These are phyloP conservation scores for Canavalia gladiata DNA, from an alignment of 306 rosid species.

Conservation along the genomic window DNA sequence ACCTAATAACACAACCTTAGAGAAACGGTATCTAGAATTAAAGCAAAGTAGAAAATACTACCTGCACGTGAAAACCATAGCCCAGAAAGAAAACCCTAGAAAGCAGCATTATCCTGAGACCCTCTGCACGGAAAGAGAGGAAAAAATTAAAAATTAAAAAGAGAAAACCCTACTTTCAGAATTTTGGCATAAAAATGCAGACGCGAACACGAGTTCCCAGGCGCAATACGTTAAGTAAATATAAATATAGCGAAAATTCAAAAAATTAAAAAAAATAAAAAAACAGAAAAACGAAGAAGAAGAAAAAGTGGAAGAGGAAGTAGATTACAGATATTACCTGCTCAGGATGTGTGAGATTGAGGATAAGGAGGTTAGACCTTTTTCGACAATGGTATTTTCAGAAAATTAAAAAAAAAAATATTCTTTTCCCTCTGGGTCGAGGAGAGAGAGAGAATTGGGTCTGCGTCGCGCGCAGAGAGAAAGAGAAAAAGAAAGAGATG, in stretches of 20 bases:
- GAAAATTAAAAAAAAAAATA: not conserved
- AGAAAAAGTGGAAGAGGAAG: constrained; percentile 45
- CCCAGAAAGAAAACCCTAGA: constrained; percentile 70
- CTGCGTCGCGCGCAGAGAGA: constrained; percentile 64
- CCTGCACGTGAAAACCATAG: constrained; percentile 51
- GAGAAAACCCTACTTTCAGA: constrained; percentile 59
- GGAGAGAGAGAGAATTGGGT: constrained; percentile 51
- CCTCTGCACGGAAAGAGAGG: constrained; percentile 56
- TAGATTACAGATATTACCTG: constrained; percentile 54
- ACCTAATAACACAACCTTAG: constrained; percentile 43
- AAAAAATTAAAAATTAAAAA: not conserved
- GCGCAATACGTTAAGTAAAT: constrained; percentile 14
- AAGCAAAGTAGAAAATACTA: constrained; percentile 36
- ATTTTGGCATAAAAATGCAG: constrained; percentile 57
- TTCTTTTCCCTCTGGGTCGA: constrained; percentile 46
- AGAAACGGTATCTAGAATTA: constrained; percentile 37
- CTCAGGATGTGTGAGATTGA: constrained; percentile 43
- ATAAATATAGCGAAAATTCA: constrained; percentile 22
- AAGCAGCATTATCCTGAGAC: constrained; percentile 57
- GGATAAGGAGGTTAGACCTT: constrained; percentile 36
- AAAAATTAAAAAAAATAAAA: not conserved
- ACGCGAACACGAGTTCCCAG: constrained; percentile 28
- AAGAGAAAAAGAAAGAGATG: constrained; percentile 46
- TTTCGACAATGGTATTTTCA: constrained; percentile 32
- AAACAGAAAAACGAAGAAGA: not conserved